phyloP scores from a whole-genome alignment of 2,329 filamentous ascomycete species.

The Harringtonia lauricola region DNA sequence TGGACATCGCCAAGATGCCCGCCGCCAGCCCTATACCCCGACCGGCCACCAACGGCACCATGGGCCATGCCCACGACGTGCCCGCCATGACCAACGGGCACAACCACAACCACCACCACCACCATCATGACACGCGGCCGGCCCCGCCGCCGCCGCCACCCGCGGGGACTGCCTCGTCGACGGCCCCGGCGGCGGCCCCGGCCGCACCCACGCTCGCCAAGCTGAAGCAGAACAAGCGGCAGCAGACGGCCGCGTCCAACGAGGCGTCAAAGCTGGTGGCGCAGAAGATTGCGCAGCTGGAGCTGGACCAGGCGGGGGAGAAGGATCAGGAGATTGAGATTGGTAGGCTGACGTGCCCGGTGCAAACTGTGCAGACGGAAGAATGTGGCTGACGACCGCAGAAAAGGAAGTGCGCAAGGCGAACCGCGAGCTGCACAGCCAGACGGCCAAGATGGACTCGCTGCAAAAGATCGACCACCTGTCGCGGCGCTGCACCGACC shows the following conservation, averaged over 20 bases:
- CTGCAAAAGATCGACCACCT: slow-evolving; percentile 85
- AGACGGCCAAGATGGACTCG: slow-evolving; percentile 85
- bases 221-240: slow-evolving; percentile 69
- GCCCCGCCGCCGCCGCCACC: slow-evolving; percentile 27
- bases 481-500: slow-evolving; percentile 81
- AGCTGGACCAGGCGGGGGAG: slow-evolving; percentile 84
- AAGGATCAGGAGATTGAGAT: slow-evolving; percentile 96
- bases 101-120: too few relatives aligned
- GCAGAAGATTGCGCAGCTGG: slow-evolving; percentile 88
- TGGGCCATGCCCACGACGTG: slow-evolving; percentile 17
- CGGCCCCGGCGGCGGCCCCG: slow-evolving; percentile 25
- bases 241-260: slow-evolving; percentile 73
- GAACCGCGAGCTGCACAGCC: slow-evolving; percentile 77
- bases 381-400: slow-evolving; percentile 23
- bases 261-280: slow-evolving; percentile 88
- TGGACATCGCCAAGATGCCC: slow-evolving; percentile 28
- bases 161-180: slow-evolving; percentile 22
- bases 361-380: background rate
- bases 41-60: slow-evolving; percentile 19
- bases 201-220: slow-evolving; percentile 27
- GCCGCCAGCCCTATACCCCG: slow-evolving; percentile 22
- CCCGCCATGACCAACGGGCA: slow-evolving; percentile 22
- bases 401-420: slow-evolving; percentile 92
- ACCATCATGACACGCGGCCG: slow-evolving; percentile 28
- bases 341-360: slow-evolving; percentile 37